Evolutionary conservation across 768 basidiomycete genomes (phyloP).

Genomic region (Calocera viscosa): DNA sequence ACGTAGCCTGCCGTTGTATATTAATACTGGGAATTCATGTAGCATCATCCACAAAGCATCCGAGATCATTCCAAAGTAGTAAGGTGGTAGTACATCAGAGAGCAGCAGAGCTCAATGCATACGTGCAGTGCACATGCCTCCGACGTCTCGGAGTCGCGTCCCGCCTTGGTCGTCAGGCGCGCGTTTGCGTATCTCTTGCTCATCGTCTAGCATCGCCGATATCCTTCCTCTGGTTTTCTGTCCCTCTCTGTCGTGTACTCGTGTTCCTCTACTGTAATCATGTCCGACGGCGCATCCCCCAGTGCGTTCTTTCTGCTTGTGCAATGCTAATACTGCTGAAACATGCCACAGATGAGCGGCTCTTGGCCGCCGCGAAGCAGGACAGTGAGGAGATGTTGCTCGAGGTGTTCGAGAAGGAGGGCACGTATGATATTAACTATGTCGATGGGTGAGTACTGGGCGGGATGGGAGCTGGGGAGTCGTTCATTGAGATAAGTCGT

Average conservation of each 20-base stretch:
- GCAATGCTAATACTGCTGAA: background rate
- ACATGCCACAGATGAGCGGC: constrained; percentile 45
- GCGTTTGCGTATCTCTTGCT: background rate
- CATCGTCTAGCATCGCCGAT: background rate
- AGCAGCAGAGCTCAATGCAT: too few relatives aligned
- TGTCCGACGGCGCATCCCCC: background rate
- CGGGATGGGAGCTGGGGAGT: background rate
- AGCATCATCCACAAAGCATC: too few relatives aligned
- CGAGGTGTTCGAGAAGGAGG: constrained; percentile 40
- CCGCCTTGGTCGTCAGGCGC: background rate
- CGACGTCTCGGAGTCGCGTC: background rate
- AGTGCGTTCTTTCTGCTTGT: background rate
- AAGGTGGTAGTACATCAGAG: too few relatives aligned
- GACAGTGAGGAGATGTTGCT: constrained; percentile 60
- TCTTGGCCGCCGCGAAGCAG: constrained; percentile 57
- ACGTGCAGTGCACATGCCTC: too few relatives aligned
- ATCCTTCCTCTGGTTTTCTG: background rate
- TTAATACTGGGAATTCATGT: too few relatives aligned
- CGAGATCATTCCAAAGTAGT: too few relatives aligned
- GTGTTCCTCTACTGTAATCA: background rate
- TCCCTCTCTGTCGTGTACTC: background rate
- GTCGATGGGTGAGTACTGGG: constrained; percentile 53
- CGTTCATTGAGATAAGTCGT: background rate
- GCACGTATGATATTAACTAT: constrained; percentile 57
- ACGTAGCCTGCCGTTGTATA: too few relatives aligned